Evolutionary conservation across 257 asterid species (phyloP).

Genomic region (Eustoma russellianum): DNA sequence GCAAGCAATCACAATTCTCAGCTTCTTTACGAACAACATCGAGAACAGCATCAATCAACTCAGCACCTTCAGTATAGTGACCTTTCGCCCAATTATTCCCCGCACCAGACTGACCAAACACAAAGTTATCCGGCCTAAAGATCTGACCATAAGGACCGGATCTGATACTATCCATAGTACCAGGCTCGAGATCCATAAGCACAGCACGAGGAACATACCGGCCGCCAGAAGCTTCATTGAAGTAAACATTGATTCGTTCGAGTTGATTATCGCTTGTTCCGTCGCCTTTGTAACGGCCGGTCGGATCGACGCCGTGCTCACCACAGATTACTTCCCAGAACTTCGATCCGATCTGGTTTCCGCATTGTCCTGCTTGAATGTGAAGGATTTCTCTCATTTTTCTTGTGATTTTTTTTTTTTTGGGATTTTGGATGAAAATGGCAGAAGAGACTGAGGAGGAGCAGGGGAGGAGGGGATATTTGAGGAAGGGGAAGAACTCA

Average conservation of each 20-base stretch:
- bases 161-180: slow-evolving; percentile 89
- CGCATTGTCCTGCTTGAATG: slow-evolving; percentile 89
- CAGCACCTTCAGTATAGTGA: slow-evolving; percentile 88
- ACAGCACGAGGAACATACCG: slow-evolving; percentile 87
- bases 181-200: slow-evolving; percentile 94
- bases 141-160: slow-evolving; percentile 83
- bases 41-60: slow-evolving; percentile 77
- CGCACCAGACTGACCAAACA: slow-evolving; percentile 86
- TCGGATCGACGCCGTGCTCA: slow-evolving; percentile 75
- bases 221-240: slow-evolving; percentile 85
- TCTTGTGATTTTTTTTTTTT: slow-evolving; percentile 1
- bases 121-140: slow-evolving; percentile 81
- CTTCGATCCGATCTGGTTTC: slow-evolving; percentile 89
- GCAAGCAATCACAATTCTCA: slow-evolving; percentile 87
- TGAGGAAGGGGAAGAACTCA: background rate
- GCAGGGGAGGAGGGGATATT: background rate
- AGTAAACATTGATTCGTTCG: slow-evolving; percentile 75
- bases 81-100: slow-evolving; percentile 95
- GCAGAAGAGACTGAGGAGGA: no score
- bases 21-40: slow-evolving; percentile 89
- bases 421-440: no score
- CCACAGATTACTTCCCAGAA: slow-evolving; percentile 92
- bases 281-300: slow-evolving; percentile 56
- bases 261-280: slow-evolving; percentile 44
- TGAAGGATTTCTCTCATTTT: slow-evolving; percentile 80